Evolutionary conservation across 148 eudicot species (phyloP), one percentile per base, ranked within the genome.

Genomic region (Gaultheria prostrata): DNA sequence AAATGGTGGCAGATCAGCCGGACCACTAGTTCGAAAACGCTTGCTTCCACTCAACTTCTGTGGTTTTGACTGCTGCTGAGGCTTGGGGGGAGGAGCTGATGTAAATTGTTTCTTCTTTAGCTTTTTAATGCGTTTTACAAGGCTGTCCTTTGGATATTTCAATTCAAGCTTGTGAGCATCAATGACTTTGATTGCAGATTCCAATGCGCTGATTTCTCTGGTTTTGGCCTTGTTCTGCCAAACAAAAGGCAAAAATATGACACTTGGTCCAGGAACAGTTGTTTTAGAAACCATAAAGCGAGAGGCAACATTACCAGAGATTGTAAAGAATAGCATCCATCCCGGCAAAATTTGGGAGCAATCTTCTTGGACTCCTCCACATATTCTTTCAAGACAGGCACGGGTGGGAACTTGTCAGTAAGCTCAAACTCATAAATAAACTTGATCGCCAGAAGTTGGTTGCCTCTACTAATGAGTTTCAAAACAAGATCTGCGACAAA

Each of bases 381-480:
- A 71, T 83, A 85, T 56, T 86, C 84, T 61, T 87, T 83, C 49
- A 89, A 79, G 46, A 90, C 57, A n/a, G 85, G 78, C 12, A 87
- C 89, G 28, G 91, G 91, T 20, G 89, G 87, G 80, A 86, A 91
- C 84, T 86, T 84, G 30, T 87, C 85, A 49, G 86, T 46, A 80
- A 87, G 86, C 82, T 80, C 85, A 74, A 87, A 83, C 59, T 88
- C 86, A 71, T 57, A 81, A 18, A 83, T 82, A 82, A 81, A 86
- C 82, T 85, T 87, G 78, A 87, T 69, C n/a, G 92, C 92, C 67
- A 77, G 33, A 43, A 84, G 81, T 78, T 81, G 84, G 79, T 86
- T 86, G 67, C 90, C 88, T 45, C 86, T 70, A 49, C 59, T 79
- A 84, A 87, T 69, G 35, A 89, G 83, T 82, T 82, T 89, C 67